Base-by-base conservation (phyloP, 1,139 yeast species). In the Arxiozyma slooffiae region DNA sequence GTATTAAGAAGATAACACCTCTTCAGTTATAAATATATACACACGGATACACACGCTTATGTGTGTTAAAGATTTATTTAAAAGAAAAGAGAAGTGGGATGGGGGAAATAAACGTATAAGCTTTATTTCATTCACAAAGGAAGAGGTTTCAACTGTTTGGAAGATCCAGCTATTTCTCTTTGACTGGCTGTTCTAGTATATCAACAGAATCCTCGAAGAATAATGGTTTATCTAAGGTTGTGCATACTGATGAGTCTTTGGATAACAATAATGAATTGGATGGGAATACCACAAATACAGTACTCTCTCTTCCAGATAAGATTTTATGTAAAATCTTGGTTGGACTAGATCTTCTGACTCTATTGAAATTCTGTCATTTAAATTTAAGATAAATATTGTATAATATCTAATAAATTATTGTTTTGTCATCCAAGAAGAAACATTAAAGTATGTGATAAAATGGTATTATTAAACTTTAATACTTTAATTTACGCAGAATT, bases 401-500 rank as follows among this genome's bases (percentile, higher is more conserved):
- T 61, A 1, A 55, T 63, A 5, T 56, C 60, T 11, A 59, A 59
- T 47, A 50, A 59, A n/a, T 61, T 58, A 22, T 51, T 64, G 7
- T 64, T 60, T 50, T 53, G 56, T 24, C 38, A 42, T 14, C 45
- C 38, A 21, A 30, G 45, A 42, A 42, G 20, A 14, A 47, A 60
- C 44, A 61, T 64, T 20, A 52, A 51, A 16, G 45, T 64, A 21
- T 52, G 49, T 26, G 56, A 58, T 36, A 64, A 61, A 47, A 45
- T 58, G 17, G 57, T 66, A 1, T 44, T 65, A 24, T 51, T 65
- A 41, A 60, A 60, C 38, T 64, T 65, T 48, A 60, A 60, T 41
- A 62, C 66, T 2, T 39, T 63, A 39, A 59, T 64, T 17, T 67
- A 63, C 48, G 56, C 64, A 21, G 64, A 63, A 44, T 56, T 55